Evolutionary conservation across 345 rosid species (phyloP), one percentile per base, ranked within the genome.

Genomic region (Gossypium sturtianum): DNA sequence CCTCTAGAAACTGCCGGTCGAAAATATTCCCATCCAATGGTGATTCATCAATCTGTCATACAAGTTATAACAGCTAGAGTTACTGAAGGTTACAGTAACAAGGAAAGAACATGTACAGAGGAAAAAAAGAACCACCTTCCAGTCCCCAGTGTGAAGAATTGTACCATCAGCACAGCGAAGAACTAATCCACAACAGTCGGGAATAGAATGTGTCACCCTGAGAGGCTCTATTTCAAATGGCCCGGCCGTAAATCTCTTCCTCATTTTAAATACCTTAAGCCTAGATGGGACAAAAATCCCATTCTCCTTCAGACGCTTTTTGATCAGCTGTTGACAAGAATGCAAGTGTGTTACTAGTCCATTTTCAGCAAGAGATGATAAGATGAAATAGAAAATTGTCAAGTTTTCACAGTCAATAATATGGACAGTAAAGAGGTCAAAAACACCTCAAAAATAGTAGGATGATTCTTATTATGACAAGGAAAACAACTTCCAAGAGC

Each of bases 141-240:
- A 95, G 82, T 95, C 99, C 73, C 98, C 99, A 22, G 99, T 95
- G 79, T 95, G 99, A 79, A 95, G 91, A 84, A 95, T 91, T 74
- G 89, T 93, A 81, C 99, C 99, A 90, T 95, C 98, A 86, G 90
- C 82, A 29, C 98, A 95, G 15, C 99, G 99, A 74, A 95, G 97
- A 74, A 95, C 91, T 73, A 95, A 84, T 51, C 99, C 98, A 78
- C 92, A 89, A 83, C 99, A 95, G 84, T 95, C 99, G 74, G 99
- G 99, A 84, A 95, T 95, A 62, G 98, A 95, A 84, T 95, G 99
- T 3, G 99, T 95, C 74, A 95, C 99, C 27, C 89, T 90, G 71
- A 95, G 82, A 41, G 99, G 98, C 84, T 95, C 99, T 82, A 95
- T 79, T 82, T 95, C 99, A 85, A 95, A 95, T 78, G 99, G 98